Percentiles rank a stretch among this genome's conserved stretches.
Evolutionary conservation across 495 filamentous ascomycete genomes (phyloP).

Genomic region (Amorphotheca resinae): DNA sequence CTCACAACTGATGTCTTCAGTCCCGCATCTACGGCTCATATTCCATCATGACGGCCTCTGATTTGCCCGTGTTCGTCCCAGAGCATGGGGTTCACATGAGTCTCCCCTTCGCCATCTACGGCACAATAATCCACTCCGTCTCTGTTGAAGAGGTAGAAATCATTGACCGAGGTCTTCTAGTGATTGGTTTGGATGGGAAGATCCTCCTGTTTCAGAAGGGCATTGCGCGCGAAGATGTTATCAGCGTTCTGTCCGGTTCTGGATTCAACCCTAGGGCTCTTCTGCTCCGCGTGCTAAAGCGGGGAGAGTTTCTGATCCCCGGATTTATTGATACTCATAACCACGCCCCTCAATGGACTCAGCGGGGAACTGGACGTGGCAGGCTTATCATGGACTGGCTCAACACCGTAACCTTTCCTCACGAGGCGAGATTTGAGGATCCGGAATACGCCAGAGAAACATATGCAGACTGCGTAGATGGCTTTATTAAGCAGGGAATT

Average conservation of each 20-base stretch:
- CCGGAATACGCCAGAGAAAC: slow-evolving; percentile 36
- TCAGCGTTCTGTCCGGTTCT: background rate
- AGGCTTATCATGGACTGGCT: slow-evolving; percentile 48
- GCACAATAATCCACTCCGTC: background rate
- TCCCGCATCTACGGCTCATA: too few relatives aligned
- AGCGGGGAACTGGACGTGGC: slow-evolving; percentile 47
- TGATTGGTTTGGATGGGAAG: background rate
- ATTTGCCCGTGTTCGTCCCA: too few relatives aligned
- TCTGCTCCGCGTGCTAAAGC: background rate
- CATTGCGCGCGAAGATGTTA: background rate
- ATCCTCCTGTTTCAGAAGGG: background rate
- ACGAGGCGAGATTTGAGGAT: slow-evolving; percentile 46
- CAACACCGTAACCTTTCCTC: slow-evolving; percentile 46
- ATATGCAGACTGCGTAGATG: slow-evolving; percentile 41
- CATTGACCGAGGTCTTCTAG: background rate
- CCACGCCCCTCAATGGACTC: slow-evolving; percentile 52
- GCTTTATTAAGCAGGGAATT: slow-evolving; percentile 47
- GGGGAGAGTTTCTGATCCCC: slow-evolving; percentile 40
- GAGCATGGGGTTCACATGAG: too few relatives aligned
- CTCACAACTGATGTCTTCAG: too few relatives aligned
- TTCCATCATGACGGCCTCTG: too few relatives aligned
- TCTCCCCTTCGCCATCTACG: too few relatives aligned
- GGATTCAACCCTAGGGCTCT: background rate
- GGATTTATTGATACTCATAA: slow-evolving; percentile 56
- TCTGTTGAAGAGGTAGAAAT: background rate